These are phyloP conservation scores for Lodderomyces orthopsilosis DNA, from an alignment of 1,139 yeast genomes.

Conservation along the genomic window DNA sequence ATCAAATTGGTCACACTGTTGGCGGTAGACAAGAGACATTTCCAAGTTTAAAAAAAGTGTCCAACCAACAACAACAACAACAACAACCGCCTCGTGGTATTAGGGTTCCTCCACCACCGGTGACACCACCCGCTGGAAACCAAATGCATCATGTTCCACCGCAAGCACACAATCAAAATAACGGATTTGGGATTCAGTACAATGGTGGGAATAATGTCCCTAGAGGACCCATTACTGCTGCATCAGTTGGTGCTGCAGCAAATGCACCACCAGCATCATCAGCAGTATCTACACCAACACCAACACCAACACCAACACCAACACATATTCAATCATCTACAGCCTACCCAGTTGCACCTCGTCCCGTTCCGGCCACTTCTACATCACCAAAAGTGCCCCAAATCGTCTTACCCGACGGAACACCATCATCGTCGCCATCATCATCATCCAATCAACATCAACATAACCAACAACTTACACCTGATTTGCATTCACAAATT, in stretches of 20 bases:
- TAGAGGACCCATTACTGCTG: not conserved
- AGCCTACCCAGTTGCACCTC: not conserved
- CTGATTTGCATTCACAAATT: not conserved
- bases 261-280: not conserved
- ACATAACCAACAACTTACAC: not conserved
- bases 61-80: not conserved
- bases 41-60: constrained; percentile 5
- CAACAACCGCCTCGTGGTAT: not conserved
- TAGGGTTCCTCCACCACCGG: not conserved
- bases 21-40: constrained; percentile 9
- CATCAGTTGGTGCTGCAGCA: not conserved
- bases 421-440: not conserved
- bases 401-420: not conserved
- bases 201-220: not conserved
- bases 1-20: not conserved
- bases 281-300: not conserved
- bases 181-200: not conserved
- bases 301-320: not conserved
- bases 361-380: not conserved
- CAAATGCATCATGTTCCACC: not conserved
- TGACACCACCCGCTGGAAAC: not conserved
- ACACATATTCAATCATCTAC: not conserved
- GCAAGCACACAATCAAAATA: not conserved
- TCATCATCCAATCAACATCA: not conserved
- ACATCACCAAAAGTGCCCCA: not conserved